Evolutionary conservation across 495 filamentous ascomycete species (phyloP), one percentile per base, ranked within the genome.

Genomic region (Cudoniella acicularis): DNA sequence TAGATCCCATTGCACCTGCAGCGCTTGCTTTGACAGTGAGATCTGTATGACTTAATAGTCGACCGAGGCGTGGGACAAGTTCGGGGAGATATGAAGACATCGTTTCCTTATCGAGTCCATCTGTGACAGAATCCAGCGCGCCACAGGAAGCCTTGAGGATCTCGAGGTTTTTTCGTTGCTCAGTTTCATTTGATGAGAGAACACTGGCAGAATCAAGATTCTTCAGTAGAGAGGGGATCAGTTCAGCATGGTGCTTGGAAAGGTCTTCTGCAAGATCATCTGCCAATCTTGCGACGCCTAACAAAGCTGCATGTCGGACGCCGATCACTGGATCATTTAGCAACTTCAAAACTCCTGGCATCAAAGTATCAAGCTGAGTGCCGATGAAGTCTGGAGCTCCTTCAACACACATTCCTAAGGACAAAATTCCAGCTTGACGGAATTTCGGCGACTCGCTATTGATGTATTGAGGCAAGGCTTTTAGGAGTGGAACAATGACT

Each of bases 351-450:
- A 97, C 85, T 56, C 89, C 79, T 40, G 94, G 95, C 73, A 97
- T 86, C 67, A 96, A 87, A 60, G 86, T 83, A 67, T 85, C 79
- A 67, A 96, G 81, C 77, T 97, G 92, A 9, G 91, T 94, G 59
- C 87, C 88, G 65, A 97, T 87, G 74, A 97, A 97, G 66, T 97
- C 94, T 8, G 94, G 94, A 36, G 94, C 95, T 61, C 94, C 94
- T 74, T 98, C 94, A 52, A 96, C 94, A 65, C 89, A 92, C 77
- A 91, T 95, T 54, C 93, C 94, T 3, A 98, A 79, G 8, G 94
- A 87, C 62, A 98, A 80, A 67, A 97, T 90, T 71, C 91, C 92
- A 42, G 92, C 94, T 70, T 91, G 88, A 49, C 92, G 86, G 72
- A 85, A 88, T 59, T 88, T 87, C 21, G 92, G 81, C 63, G 95